Base-by-base conservation (phyloP, 139 green algal species). In the Pycnococcus provasolii region DNA sequence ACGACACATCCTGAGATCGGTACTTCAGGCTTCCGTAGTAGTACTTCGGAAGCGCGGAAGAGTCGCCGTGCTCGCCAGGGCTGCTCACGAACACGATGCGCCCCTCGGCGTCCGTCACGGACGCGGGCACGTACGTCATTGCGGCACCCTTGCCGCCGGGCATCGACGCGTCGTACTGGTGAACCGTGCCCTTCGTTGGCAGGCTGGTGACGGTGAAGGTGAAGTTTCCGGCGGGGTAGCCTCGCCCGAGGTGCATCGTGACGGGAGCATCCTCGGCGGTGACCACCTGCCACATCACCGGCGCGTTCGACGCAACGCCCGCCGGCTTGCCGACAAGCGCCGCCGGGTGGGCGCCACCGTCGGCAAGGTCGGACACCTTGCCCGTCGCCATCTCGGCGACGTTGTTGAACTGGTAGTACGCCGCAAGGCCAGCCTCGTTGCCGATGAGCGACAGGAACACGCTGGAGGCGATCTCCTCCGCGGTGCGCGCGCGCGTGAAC, bases 351-450 rank as follows among this genome's bases (percentile, higher is more conserved):
- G 57, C 13, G 57, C 9, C 11, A 13, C 9, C 11, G 57, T 13
- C 8, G 57, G 26, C 26, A 13, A 63, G 15, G 57, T 63, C n/a
- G 15, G 9, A 42, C 15, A 63, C 15, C 9, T 13, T 45, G 15
- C 15, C 15, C 9, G 57, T 39, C 50, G 9, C 50, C 11, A 13
- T 26, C 50, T 26, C 13, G 50, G 9, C 50, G 50, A 55, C 50
- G 9, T 63, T 9, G 57, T 63, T 42, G 26, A 63, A 63, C 15
- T 40, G 57, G 57, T 45, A 40, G 57, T 63, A 63, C 15, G 26
- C 8, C 15, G 15, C n/a, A 13, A 63, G 57, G 57, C n/a, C 57
- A 13, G 9, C n/a, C n/a, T 63, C 57, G 26, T 39, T 63, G 57
- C 15, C n/a, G 57, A 45, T 42, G 9, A 63, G 15, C 8, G n/a